Evolutionary conservation across 129 eudicot genomes (phyloP).

Genomic region (Helianthus tuberosus): DNA sequence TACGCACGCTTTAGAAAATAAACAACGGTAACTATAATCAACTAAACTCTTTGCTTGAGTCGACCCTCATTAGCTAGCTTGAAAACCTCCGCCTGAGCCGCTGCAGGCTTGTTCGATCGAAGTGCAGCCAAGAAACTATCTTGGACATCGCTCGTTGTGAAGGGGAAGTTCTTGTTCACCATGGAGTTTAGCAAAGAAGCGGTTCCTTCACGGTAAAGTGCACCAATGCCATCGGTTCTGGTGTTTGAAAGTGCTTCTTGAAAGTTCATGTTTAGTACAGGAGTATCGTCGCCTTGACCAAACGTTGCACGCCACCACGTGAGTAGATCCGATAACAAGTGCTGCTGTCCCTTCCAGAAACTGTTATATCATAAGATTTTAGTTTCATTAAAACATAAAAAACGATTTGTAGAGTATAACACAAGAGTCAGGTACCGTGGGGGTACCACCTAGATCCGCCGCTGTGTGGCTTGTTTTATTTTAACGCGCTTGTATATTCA

Average conservation of each 20-base stretch:
- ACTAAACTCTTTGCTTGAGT: slow-evolving; percentile 45
- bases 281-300: slow-evolving; percentile 34
- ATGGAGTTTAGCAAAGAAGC: slow-evolving; percentile 79
- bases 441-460: no score
- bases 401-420: background rate
- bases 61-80: slow-evolving; percentile 83
- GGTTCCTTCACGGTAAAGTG: slow-evolving; percentile 78
- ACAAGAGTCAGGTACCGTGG: no score
- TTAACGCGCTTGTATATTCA: no score
- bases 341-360: slow-evolving; percentile 65
- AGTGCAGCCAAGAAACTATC: slow-evolving; percentile 58
- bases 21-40: background rate
- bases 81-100: slow-evolving; percentile 77
- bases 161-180: slow-evolving; percentile 57
- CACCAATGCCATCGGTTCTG: slow-evolving; percentile 58
- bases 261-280: slow-evolving; percentile 42
- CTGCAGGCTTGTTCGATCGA: slow-evolving; percentile 62
- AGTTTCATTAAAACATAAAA: background rate
- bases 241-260: slow-evolving; percentile 69
- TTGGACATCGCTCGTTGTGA: slow-evolving; percentile 67
- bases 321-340: slow-evolving; percentile 50
- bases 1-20: slow-evolving; percentile 1
- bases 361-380: slow-evolving; percentile 35
- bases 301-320: slow-evolving; percentile 54
- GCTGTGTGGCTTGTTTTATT: no score